phyloP scores from a whole-genome alignment of 352 stramenopile species.

The Phytophthora foliorum region DNA sequence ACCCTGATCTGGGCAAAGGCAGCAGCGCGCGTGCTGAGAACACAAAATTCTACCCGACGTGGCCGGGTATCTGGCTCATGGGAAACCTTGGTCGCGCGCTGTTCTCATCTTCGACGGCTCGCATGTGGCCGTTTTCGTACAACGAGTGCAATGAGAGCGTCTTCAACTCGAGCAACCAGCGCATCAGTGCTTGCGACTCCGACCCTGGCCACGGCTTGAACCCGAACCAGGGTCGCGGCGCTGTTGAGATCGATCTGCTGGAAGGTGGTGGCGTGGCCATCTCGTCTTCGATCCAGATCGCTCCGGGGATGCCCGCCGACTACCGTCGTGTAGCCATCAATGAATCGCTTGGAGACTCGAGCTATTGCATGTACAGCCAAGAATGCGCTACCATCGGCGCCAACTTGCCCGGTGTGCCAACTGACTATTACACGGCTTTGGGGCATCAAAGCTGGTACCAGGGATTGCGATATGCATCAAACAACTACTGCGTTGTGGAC shows the following conservation, averaged over 20 bases:
- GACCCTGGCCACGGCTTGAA: constrained; percentile 94
- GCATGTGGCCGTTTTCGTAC: constrained; percentile 97
- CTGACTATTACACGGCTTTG: constrained; percentile 44
- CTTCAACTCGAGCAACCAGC: constrained; percentile 79
- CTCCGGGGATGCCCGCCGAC: constrained; percentile 61
- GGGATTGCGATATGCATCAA: constrained; percentile 64
- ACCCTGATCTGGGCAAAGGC: constrained; percentile 81
- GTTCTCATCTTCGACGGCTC: constrained; percentile 94
- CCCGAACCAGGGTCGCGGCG: constrained; percentile 88
- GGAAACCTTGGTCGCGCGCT: constrained; percentile 96
- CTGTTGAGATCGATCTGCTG: constrained; percentile 96
- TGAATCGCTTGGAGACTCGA: constrained; percentile 31
- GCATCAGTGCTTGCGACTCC: constrained; percentile 91
- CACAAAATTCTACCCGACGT: constrained; percentile 77
- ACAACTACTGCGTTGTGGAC: constrained; percentile 58
- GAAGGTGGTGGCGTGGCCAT: constrained; percentile 84
- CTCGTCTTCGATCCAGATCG: constrained; percentile 83
- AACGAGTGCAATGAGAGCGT: constrained; percentile 91
- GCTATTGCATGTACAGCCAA: constrained; percentile 57
- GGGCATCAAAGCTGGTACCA: constrained; percentile 66
- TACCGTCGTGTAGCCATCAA: constrained; percentile 57
- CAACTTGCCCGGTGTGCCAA: constrained; percentile 69
- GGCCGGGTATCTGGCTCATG: constrained; percentile 96
- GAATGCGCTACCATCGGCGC: constrained; percentile 56
- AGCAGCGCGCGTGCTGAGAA: constrained; percentile 51